phyloP scores from a whole-genome alignment of 176 grass and related monocot species.

The Raddia distichophylla region DNA sequence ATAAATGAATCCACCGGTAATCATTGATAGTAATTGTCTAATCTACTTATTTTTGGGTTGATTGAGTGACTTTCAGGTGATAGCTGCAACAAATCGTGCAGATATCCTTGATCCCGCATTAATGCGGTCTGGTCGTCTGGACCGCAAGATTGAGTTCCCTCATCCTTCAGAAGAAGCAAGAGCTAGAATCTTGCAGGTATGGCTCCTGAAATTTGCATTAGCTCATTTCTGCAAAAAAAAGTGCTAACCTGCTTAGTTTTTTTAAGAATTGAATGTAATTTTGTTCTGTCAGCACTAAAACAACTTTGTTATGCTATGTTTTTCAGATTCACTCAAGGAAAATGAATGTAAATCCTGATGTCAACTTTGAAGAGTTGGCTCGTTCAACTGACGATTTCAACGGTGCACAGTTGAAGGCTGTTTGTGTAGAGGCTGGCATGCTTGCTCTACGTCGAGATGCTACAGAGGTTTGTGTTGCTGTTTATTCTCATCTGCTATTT shows the following conservation, averaged over 20 bases:
- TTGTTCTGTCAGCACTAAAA: constrained; percentile 4
- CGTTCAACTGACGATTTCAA: constrained; percentile 88
- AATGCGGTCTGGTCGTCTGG: constrained; percentile 77
- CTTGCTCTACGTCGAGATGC: constrained; percentile 83
- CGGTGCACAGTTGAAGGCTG: constrained; percentile 89
- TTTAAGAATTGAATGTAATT: background rate
- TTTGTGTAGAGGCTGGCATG: constrained; percentile 97
- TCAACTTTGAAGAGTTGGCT: constrained; percentile 95
- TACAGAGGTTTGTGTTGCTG: constrained; percentile 63
- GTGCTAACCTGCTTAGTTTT: background rate
- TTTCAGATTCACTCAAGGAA: constrained; percentile 88
- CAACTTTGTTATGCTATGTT: background rate
- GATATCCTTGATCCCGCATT: constrained; percentile 84
- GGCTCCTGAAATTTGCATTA: background rate
- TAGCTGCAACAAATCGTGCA: constrained; percentile 82
- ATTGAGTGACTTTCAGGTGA: constrained; percentile 50
- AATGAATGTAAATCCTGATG: constrained; percentile 92
- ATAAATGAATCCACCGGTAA: background rate
- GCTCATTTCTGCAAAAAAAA: background rate
- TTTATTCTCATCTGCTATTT: background rate
- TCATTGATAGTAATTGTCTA: background rate
- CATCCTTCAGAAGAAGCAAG: constrained; percentile 73
- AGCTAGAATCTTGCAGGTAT: constrained; percentile 78
- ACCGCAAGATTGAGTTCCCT: constrained; percentile 86
- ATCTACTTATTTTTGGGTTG: background rate